Percentiles rank a stretch among this genome's conserved stretches.
These are phyloP conservation scores for Pisolithus marmoratus DNA, from an alignment of 768 basidiomycete species.

Conservation along the genomic window DNA sequence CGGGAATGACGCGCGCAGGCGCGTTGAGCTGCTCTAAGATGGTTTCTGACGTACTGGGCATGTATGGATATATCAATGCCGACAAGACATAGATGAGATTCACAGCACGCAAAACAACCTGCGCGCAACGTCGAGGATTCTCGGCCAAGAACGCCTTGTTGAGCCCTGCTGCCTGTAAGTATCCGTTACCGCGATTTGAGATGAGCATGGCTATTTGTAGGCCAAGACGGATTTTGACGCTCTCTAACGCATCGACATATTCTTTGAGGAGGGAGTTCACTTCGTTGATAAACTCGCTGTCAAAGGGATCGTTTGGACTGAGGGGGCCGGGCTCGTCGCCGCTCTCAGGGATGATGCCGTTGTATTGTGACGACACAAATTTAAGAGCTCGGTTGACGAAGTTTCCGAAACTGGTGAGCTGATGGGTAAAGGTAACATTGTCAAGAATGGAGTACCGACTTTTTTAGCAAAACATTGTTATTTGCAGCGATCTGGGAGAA, in stretches of 20 bases:
- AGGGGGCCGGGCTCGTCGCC: slow-evolving; percentile 64
- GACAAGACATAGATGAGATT: slow-evolving; percentile 92
- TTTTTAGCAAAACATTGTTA: slow-evolving; percentile 91
- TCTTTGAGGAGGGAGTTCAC: slow-evolving; percentile 74
- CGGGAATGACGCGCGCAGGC: slow-evolving; percentile 75
- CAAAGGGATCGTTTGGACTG: slow-evolving; percentile 58
- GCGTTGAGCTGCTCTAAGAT: slow-evolving; percentile 89
- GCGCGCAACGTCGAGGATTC: slow-evolving; percentile 80
- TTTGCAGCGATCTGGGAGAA: slow-evolving; percentile 74
- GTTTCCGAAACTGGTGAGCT: slow-evolving; percentile 74
- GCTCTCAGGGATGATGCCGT: slow-evolving; percentile 74
- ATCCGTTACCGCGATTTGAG: slow-evolving; percentile 85
- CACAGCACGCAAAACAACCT: slow-evolving; percentile 83
- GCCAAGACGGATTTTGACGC: slow-evolving; percentile 82
- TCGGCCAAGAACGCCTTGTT: slow-evolving; percentile 83
- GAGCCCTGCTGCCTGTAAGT: slow-evolving; percentile 89
- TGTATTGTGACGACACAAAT: slow-evolving; percentile 84
- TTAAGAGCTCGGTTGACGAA: slow-evolving; percentile 94
- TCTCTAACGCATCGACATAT: slow-evolving; percentile 86
- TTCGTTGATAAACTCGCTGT: slow-evolving; percentile 71
- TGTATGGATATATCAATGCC: slow-evolving; percentile 87
- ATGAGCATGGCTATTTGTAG: slow-evolving; percentile 87
- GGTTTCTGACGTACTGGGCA: slow-evolving; percentile 81
- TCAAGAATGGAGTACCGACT: slow-evolving; percentile 41
- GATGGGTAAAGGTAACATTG: neutral